Evolutionary conservation across 1,284 basidiomycete species (phyloP), one percentile per base, ranked within the genome.

Genomic region (Tylopilus sp.): DNA sequence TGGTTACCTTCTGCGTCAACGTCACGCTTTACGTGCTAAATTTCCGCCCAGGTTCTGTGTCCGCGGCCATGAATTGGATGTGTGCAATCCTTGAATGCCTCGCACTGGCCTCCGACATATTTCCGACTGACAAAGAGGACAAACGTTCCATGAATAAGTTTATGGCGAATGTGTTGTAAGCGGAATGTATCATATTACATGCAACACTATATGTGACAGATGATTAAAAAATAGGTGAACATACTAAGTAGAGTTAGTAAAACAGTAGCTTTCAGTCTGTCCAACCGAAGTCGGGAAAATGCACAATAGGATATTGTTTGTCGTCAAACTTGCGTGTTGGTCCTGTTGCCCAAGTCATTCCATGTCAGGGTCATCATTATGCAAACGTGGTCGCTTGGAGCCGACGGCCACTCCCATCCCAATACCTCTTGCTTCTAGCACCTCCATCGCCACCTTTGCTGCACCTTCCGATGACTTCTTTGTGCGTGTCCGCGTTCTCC

Each of bases 381-480:
- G 74, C 57, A 82, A 69, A 61, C 83, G 81, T 60, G 77, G 82
- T 61, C 84, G 81, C 70, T 85, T 84, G 53, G 78, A 72, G 48
- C 78, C 66, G 36, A 75, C 67, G 35, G 63, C 71, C 57, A 81
- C 75, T 33, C 81, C 79, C 69, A 85, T 76, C 29, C 82, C 85
- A 59, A 90, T 83, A 33, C 88, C 89, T 64, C 86, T 78, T 50
- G 86, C 81, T 70, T 88, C 85, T 49, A 91, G 74, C 19, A 87
- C 85, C 70, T 89, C 86, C 72, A 88, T 80, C 3, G 88, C 86
- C 56, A 87, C 85, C 71, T 84, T 87, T 14, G 85, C 82, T 37
- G 86, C 85, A 35, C 81, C 83, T 54, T 90, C 88, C 25, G 84
- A 81, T 29, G 83, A 75, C 68, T 82, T 85, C 73, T 86, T 90